phyloP scores from a whole-genome alignment of 768 basidiomycete genomes.

The Tulasnella sp. region DNA sequence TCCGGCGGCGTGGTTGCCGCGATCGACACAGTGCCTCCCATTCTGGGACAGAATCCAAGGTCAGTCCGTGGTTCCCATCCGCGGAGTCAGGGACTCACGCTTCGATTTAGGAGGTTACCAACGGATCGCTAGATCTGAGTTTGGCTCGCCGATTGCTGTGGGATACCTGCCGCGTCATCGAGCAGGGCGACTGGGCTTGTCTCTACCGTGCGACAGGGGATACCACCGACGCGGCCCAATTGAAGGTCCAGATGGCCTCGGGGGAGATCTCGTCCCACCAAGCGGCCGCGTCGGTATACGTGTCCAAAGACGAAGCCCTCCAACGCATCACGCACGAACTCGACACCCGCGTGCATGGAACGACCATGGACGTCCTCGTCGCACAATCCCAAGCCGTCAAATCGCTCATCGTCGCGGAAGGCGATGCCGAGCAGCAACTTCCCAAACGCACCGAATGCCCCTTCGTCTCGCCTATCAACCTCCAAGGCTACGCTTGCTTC shows the following conservation, averaged over 20 bases:
- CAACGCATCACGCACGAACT: constrained; percentile 1
- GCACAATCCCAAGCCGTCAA: neutral
- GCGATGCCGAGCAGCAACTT: neutral
- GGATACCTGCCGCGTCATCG: constrained; percentile 9
- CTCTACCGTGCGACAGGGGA: constrained; percentile 2
- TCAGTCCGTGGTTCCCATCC: neutral
- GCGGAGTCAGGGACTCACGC: neutral
- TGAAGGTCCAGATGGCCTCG: constrained; percentile 3
- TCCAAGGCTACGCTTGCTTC: neutral
- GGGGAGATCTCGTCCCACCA: constrained; percentile 15
- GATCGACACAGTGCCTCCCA: constrained; percentile 13
- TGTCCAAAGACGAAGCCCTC: neutral
- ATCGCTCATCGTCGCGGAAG: neutral
- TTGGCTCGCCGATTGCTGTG: constrained; percentile 12
- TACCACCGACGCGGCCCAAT: neutral
- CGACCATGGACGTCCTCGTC: neutral
- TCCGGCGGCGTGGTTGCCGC: constrained; percentile 9
- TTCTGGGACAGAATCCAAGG: constrained; percentile 15
- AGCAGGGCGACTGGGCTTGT: constrained; percentile 6
- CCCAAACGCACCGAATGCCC: neutral
- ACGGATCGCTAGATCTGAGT: neutral
- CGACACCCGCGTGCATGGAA: too few species aligned
- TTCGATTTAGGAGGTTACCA: neutral
- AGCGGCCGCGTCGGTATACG: constrained; percentile 3
- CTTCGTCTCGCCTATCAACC: constrained; percentile 9